Conservation (phyloP, 129 eudicot genomes). For the Kitagawia praeruptora region DNA sequence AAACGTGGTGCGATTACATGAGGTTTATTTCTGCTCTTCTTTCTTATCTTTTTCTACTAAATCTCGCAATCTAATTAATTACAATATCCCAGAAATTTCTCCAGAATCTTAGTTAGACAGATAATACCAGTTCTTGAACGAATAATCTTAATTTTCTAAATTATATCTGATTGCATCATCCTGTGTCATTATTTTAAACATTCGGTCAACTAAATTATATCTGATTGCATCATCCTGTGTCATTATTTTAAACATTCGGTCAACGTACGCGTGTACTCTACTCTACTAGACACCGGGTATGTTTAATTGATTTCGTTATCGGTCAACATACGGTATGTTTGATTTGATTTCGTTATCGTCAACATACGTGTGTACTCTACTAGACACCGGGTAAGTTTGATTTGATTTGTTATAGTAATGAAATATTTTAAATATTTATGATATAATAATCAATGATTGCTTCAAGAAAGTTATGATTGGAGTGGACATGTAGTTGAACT, state of each 20-base stretch:
- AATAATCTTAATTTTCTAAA: neutral
- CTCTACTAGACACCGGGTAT: neutral
- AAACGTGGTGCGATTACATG: constrained; percentile 70
- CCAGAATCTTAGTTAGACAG: neutral
- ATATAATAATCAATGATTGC: neutral
- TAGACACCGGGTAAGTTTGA: neutral
- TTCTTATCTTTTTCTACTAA: neutral
- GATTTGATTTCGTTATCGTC: no score
- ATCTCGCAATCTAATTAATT: neutral
- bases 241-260: neutral
- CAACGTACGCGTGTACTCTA: no score
- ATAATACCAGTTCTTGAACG: neutral
- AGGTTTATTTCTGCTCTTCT: constrained; percentile 29
- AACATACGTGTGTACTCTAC: no score
- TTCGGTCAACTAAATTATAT: neutral
- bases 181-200: neutral
- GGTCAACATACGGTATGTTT: no score
- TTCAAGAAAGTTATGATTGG: neutral
- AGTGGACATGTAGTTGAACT: neutral
- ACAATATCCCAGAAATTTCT: neutral
- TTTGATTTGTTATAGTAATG: neutral
- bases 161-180: neutral
- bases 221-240: neutral
- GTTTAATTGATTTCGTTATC: neutral
- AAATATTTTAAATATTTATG: neutral